Conservation (phyloP, 768 basidiomycete genomes). For the Auricularia sp. region DNA sequence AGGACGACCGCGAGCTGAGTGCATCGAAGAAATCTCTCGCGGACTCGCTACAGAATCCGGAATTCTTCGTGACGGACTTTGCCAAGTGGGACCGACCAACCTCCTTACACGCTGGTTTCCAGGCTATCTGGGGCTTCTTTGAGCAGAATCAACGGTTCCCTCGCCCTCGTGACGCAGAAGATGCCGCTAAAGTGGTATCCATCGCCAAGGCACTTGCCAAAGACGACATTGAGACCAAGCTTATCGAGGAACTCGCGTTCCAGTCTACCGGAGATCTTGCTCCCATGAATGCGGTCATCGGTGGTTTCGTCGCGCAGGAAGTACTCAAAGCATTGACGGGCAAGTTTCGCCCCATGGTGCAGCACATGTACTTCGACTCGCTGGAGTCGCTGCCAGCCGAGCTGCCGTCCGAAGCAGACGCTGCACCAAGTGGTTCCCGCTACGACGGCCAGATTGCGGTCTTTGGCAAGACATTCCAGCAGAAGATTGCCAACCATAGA, state of each 20-base stretch:
- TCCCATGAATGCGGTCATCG: constrained; percentile 92
- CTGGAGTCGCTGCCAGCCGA: constrained; percentile 80
- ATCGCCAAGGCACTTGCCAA: constrained; percentile 70
- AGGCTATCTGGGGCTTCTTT: constrained; percentile 76
- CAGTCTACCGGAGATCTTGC: constrained; percentile 87
- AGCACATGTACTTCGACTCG: constrained; percentile 95
- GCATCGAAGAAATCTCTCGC: constrained; percentile 75
- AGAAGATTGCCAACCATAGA: constrained; percentile 78
- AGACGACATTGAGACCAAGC: constrained; percentile 66
- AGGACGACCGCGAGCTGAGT: constrained; percentile 3
- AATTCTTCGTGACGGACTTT: constrained; percentile 91
- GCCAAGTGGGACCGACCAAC: constrained; percentile 92
- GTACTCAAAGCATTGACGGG: constrained; percentile 93
- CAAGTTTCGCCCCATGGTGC: constrained; percentile 95
- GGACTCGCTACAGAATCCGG: constrained; percentile 72
- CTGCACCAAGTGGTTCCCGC: constrained; percentile 68
- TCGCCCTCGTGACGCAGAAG: constrained; percentile 69
- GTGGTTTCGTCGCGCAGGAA: constrained; percentile 97
- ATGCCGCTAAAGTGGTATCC: constrained; percentile 61
- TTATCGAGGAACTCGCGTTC: constrained; percentile 76
- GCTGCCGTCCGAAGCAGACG: constrained; percentile 73
- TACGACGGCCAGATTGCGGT: constrained; percentile 96
- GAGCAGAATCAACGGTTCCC: constrained; percentile 61
- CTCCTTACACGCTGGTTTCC: constrained; percentile 88
- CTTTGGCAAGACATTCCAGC: constrained; percentile 87